These are phyloP conservation scores for Xylaria grammica DNA, from an alignment of 495 filamentous ascomycete species.

Conservation along the genomic window DNA sequence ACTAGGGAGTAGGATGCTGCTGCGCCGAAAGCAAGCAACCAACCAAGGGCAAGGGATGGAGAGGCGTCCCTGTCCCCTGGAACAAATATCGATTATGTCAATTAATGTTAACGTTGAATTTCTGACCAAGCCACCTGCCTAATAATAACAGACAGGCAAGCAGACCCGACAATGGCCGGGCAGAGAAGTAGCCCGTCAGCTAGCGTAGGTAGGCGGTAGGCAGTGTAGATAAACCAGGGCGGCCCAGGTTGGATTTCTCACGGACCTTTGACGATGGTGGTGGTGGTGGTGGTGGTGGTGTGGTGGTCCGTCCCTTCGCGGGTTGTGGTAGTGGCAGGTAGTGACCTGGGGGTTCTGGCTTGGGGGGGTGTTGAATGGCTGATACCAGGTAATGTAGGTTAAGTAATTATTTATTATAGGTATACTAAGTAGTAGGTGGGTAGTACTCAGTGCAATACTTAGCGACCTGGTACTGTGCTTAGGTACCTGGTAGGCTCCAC, in stretches of 20 bases:
- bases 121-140: not conserved
- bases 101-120: constrained; percentile 1
- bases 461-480: not conserved
- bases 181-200: constrained; percentile 1
- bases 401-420: no score
- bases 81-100: not conserved
- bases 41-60: constrained; percentile 27
- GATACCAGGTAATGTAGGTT: no score
- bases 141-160: not conserved
- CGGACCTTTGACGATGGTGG: not conserved
- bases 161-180: not conserved
- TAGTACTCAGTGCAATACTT: no score
- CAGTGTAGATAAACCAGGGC: not conserved
- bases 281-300: constrained; percentile 2
- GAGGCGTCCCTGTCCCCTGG: constrained; percentile 26
- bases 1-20: not conserved
- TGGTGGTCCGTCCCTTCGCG: no score
- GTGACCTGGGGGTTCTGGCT: no score
- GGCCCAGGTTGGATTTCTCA: not conserved
- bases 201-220: no score
- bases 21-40: constrained; percentile 1
- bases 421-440: no score
- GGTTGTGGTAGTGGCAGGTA: not conserved
- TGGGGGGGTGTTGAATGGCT: no score
- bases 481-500: constrained; percentile 20